phyloP scores from a whole-genome alignment of 2,329 filamentous ascomycete genomes.

The Fusarium musae region DNA sequence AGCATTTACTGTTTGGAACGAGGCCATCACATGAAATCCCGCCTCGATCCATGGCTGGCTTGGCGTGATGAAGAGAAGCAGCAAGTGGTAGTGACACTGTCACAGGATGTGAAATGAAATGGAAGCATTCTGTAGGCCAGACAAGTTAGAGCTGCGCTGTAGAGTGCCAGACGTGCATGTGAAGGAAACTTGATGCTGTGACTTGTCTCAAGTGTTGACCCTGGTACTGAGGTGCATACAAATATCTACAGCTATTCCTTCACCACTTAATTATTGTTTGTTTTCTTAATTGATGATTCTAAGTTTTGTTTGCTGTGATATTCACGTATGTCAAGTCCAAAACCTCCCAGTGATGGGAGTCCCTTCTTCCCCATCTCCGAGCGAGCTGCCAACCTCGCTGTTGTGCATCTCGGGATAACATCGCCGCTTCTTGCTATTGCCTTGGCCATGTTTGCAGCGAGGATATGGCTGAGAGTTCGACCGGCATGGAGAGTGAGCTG shows the following conservation, averaged over 20 bases:
- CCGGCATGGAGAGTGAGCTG: slow-evolving; percentile 7
- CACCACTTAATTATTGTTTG: too few species aligned
- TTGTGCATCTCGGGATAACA: not conserved
- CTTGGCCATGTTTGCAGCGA: not conserved
- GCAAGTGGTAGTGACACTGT: not conserved
- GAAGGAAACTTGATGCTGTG: not conserved
- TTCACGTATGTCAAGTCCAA: not conserved
- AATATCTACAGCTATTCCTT: slow-evolving; percentile 13
- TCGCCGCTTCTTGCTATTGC: not conserved
- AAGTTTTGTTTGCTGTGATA: not conserved
- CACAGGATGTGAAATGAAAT: not conserved
- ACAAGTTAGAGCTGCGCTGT: not conserved
- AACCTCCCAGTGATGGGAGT: slow-evolving; percentile 12
- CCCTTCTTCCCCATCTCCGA: slow-evolving; percentile 5
- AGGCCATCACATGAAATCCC: not conserved
- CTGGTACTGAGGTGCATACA: not conserved
- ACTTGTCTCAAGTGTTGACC: slow-evolving; percentile 2
- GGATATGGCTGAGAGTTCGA: not conserved
- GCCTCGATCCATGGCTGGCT: not conserved
- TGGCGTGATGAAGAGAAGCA: not conserved
- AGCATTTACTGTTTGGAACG: not conserved
- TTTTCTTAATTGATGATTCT: not conserved
- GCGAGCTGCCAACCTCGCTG: not conserved
- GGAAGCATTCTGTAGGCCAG: not conserved
- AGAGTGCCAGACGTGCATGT: not conserved